phyloP scores from a whole-genome alignment of 495 filamentous ascomycete genomes.

The Annulohypoxylon bovei region DNA sequence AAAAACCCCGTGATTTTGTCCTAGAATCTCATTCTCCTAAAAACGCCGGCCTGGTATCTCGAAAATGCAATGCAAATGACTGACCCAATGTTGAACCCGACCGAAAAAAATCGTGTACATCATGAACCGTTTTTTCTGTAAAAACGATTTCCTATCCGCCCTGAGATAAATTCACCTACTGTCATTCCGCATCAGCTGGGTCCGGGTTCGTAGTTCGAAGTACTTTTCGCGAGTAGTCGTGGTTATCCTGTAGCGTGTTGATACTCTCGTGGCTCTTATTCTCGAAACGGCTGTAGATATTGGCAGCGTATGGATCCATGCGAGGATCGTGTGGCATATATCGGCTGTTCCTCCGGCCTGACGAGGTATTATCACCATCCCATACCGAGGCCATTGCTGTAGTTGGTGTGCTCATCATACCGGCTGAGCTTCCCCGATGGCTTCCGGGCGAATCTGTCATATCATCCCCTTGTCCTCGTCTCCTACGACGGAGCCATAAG shows the following conservation, averaged over 20 bases:
- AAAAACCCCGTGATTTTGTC: slow-evolving; percentile 31
- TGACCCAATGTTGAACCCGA: slow-evolving; percentile 39
- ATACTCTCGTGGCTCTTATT: slow-evolving; percentile 65
- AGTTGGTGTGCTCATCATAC: slow-evolving; percentile 51
- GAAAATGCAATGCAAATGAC: slow-evolving; percentile 49
- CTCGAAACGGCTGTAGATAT: slow-evolving; percentile 57
- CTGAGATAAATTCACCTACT: not conserved
- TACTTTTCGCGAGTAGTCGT: slow-evolving; percentile 65
- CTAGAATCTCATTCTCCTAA: slow-evolving; percentile 44
- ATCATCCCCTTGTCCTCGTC: slow-evolving; percentile 40
- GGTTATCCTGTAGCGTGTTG: slow-evolving; percentile 64
- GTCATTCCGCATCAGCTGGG: slow-evolving; percentile 47
- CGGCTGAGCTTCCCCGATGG: slow-evolving; percentile 53
- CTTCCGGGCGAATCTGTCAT: slow-evolving; percentile 39
- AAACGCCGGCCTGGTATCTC: slow-evolving; percentile 57
- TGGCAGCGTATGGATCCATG: slow-evolving; percentile 60
- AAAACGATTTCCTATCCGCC: slow-evolving; percentile 13
- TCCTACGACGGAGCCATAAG: slow-evolving; percentile 49
- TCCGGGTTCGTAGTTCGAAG: slow-evolving; percentile 66
- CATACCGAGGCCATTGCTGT: slow-evolving; percentile 47
- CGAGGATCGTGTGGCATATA: slow-evolving; percentile 66
- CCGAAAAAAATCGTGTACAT: slow-evolving; percentile 44
- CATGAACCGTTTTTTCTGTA: slow-evolving; percentile 31
- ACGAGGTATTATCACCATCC: slow-evolving; percentile 51
- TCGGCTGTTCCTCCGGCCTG: slow-evolving; percentile 55